Conservation (phyloP, 441 rosid species). For the Syzygium syzygioides region DNA sequence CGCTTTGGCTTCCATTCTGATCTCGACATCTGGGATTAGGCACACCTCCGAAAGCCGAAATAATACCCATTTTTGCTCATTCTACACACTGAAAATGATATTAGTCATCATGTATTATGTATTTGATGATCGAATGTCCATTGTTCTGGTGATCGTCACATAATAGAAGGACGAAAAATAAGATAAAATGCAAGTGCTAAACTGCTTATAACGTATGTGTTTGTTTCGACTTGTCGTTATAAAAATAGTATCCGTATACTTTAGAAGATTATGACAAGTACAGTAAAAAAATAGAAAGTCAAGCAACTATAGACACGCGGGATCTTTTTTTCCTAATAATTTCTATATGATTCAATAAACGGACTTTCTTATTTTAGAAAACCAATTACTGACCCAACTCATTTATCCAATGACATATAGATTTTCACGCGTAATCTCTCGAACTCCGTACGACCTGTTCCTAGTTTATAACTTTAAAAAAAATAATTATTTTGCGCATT, state of each 20-base stretch:
- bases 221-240: no score
- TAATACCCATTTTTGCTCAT: accelerated
- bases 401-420: neutral
- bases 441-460: neutral
- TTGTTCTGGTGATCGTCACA: neutral
- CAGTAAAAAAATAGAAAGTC: no score
- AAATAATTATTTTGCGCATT: neutral
- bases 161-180: neutral
- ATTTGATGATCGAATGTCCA: neutral
- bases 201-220: no score
- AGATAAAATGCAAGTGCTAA: no score
- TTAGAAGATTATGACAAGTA: no score
- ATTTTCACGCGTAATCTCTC: neutral
- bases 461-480: neutral
- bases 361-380: no score
- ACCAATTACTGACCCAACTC: no score
- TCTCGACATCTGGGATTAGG: accelerated
- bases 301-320: no score
- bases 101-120: neutral
- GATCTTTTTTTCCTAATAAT: no score
- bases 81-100: neutral
- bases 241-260: no score
- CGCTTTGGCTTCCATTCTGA: neutral
- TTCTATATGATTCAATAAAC: no score
- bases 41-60: neutral